These are phyloP conservation scores for Cyberlindnera nakhonratchasimensis DNA, from an alignment of 805 yeast species.

Conservation along the genomic window DNA sequence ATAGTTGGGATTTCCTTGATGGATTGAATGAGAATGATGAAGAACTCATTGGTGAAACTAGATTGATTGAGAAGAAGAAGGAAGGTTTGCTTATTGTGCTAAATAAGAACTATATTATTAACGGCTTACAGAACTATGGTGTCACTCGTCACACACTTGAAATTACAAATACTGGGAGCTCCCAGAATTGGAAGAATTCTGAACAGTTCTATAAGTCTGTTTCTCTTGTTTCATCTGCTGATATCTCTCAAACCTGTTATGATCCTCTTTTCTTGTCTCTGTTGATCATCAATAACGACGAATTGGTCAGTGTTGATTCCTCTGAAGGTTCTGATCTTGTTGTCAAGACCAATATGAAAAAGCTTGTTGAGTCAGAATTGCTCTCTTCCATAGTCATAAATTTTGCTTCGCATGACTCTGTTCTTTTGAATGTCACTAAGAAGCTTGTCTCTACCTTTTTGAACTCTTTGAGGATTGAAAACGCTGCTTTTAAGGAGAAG, in stretches of 20 bases:
- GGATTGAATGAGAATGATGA: conserved; percentile 36
- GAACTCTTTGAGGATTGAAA: conserved; percentile 38
- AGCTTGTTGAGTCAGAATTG: conserved; percentile 53
- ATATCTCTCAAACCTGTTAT: conserved; percentile 38
- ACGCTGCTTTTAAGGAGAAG: conserved; percentile 51
- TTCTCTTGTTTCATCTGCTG: conserved; percentile 18
- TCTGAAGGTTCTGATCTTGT: conserved; percentile 24
- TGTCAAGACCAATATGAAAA: conserved; percentile 47
- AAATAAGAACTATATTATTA: conserved; percentile 45
- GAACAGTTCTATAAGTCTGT: conserved; percentile 30
- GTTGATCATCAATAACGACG: conserved; percentile 60
- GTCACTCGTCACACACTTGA: conserved; percentile 32
- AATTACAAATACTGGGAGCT: conserved; percentile 2
- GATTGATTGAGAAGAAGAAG: conserved; percentile 43
- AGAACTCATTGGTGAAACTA: conserved; percentile 46
- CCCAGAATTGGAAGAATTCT: conserved; percentile 29
- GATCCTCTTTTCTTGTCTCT: conserved; percentile 71
- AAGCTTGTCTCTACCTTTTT: conserved; percentile 44
- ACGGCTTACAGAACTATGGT: conserved; percentile 41
- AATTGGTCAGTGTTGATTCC: conserved; percentile 43
- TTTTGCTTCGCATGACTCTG: conserved; percentile 36
- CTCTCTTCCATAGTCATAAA: conserved; percentile 48
- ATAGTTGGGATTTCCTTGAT: conserved; percentile 62
- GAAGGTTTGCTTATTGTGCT: conserved; percentile 49
- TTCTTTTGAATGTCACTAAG: conserved; percentile 35